phyloP scores from a whole-genome alignment of 1,139 yeast genomes.

The Debaryomyces sp. region DNA sequence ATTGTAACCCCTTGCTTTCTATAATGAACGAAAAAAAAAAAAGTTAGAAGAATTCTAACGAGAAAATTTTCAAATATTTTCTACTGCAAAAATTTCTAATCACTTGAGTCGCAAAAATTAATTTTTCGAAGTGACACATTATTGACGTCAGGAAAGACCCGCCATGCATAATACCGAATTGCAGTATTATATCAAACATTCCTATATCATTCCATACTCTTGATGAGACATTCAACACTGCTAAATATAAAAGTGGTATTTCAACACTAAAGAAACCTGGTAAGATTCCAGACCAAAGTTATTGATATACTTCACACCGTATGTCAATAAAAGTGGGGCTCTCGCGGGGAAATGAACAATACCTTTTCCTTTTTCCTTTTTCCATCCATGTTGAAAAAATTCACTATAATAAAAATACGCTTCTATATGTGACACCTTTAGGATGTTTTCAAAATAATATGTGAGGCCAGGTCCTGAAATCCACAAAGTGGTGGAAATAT shows the following conservation, averaged over 20 bases:
- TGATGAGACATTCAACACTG: too few relatives aligned
- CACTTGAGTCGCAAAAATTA: neutral
- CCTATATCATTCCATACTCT: too few relatives aligned
- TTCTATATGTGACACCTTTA: neutral
- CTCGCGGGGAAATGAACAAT: neutral
- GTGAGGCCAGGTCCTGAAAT: neutral
- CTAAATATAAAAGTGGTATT: too few relatives aligned
- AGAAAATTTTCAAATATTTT: neutral
- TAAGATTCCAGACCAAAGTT: neutral
- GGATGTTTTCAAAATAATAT: neutral
- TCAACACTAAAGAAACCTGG: neutral
- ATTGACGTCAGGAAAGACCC: neutral
- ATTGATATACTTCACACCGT: neutral
- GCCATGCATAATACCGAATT: neutral
- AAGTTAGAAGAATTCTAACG: neutral
- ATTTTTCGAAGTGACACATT: neutral
- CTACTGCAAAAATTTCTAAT: neutral
- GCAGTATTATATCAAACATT: neutral
- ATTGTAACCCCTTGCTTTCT: neutral
- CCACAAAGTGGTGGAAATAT: neutral
- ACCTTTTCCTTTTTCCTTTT: neutral
- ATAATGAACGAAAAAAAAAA: neutral
- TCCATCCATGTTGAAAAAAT: too few relatives aligned
- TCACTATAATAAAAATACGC: neutral
- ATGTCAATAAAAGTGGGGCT: neutral